A percentile compares a stretch with the other conserved stretches of the same genome.
Evolutionary conservation across 306 rosid genomes (phyloP).

Genomic region (peach (Prunus persica)): DNA sequence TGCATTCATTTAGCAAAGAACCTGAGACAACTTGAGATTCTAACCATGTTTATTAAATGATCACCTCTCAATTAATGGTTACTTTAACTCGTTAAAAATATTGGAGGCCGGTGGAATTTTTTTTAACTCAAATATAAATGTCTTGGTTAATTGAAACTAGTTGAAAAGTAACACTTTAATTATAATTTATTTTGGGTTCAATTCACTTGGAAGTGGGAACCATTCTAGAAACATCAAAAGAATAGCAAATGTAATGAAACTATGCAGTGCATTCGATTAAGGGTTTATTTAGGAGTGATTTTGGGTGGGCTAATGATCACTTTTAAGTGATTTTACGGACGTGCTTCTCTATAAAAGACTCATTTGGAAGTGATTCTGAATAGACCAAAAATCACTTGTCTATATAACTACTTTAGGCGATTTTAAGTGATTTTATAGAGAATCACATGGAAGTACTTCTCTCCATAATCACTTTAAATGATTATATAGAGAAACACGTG

Average conservation of each 20-base stretch:
- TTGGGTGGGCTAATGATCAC: no score
- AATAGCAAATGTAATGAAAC: neutral
- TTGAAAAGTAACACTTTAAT: no score
- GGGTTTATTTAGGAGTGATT: no score
- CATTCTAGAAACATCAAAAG: neutral
- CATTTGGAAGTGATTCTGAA: no score
- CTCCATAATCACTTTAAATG: no score
- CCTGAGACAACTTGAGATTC: neutral
- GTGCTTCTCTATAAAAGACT: no score
- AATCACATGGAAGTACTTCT: no score
- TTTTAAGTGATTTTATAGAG: no score
- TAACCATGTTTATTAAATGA: neutral
- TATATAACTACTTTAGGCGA: no score
- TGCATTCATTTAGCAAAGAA: neutral
- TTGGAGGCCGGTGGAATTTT: neutral
- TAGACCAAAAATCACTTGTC: no score
- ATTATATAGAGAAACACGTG: no score
- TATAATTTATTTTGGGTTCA: neutral
- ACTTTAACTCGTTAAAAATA: neutral
- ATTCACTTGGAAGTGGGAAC: neutral
- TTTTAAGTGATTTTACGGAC: no score
- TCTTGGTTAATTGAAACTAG: neutral
- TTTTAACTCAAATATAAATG: neutral
- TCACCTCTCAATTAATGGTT: neutral
- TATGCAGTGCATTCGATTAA: neutral